Percentiles rank a stretch among this genome's conserved stretches.
These are phyloP conservation scores for Amphichorda felina DNA, from an alignment of 2,329 filamentous ascomycete genomes.

Conservation along the genomic window DNA sequence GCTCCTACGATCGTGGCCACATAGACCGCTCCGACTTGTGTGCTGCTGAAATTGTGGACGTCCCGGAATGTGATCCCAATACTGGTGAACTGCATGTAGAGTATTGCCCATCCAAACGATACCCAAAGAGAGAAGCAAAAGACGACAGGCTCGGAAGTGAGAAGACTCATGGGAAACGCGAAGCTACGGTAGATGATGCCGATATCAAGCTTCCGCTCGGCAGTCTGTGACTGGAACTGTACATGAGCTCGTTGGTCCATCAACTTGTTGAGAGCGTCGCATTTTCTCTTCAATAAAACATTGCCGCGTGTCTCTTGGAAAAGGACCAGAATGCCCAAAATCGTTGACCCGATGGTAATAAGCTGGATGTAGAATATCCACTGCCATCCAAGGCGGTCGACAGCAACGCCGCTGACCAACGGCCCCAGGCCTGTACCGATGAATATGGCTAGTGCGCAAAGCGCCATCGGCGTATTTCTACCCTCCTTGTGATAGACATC, in stretches of 20 bases:
- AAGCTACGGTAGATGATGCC: constrained; percentile 15
- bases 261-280: constrained; percentile 38
- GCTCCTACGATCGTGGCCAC: constrained; percentile 24
- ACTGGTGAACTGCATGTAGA: constrained; percentile 47
- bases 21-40: constrained; percentile 52
- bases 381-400: constrained; percentile 44
- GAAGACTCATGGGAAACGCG: constrained; percentile 24
- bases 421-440: constrained; percentile 54
- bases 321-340: constrained; percentile 41
- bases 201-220: constrained; percentile 9
- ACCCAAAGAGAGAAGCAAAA: constrained; percentile 61
- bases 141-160: constrained; percentile 47
- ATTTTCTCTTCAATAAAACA: constrained; percentile 51
- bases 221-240: constrained; percentile 5
- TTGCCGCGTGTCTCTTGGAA: constrained; percentile 59
- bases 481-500: constrained; percentile 53
- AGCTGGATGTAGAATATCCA: constrained; percentile 60
- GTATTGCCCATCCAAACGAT: constrained; percentile 57
- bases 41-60: constrained; percentile 46
- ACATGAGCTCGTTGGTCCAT: constrained; percentile 48
- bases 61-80: constrained; percentile 55
- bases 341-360: constrained; percentile 43
- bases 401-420: constrained; percentile 45
- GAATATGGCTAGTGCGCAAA: constrained; percentile 50
- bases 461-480: constrained; percentile 56